Evolutionary conservation across 2,329 filamentous ascomycete genomes (phyloP).

Genomic region (Aspergillus nomiae): DNA sequence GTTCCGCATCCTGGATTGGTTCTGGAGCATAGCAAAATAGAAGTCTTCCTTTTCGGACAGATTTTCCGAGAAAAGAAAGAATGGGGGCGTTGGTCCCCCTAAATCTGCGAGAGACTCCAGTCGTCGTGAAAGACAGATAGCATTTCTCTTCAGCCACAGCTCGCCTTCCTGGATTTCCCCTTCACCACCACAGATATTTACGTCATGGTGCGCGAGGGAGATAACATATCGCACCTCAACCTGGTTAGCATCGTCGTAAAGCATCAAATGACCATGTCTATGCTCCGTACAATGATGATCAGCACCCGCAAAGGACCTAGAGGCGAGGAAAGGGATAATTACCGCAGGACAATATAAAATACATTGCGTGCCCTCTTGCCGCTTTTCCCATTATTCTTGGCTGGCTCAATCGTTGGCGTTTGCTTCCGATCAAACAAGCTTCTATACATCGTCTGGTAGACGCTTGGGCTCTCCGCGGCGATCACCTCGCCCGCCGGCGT

Average conservation of each 20-base stretch:
- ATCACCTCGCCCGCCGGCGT: conserved; percentile 79
- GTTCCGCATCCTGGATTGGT: conserved; percentile 70
- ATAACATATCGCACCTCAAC: conserved; percentile 96
- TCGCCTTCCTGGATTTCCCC: conserved; percentile 84
- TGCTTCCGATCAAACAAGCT: conserved; percentile 87
- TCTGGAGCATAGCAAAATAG: conserved; percentile 87
- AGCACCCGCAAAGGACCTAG: conserved; percentile 15
- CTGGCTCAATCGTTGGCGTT: conserved; percentile 55
- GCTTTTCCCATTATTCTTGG: conserved; percentile 52
- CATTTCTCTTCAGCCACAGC: conserved; percentile 92
- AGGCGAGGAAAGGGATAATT: conserved; percentile 30
- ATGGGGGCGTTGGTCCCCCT: conserved; percentile 71
- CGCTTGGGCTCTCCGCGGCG: conserved; percentile 80
- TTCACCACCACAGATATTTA: conserved; percentile 82
- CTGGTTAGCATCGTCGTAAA: conserved; percentile 94
- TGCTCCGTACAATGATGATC: neutral
- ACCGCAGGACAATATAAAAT: conserved; percentile 90
- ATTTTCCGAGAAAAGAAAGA: conserved; percentile 93
- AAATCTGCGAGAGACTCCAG: conserved; percentile 55
- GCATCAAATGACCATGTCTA: conserved; percentile 92
- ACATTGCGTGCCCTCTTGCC: conserved; percentile 74
- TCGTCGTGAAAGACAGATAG: conserved; percentile 75
- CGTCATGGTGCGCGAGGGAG: conserved; percentile 78
- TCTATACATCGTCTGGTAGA: conserved; percentile 97
- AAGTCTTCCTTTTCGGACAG: conserved; percentile 98